phyloP scores from a whole-genome alignment of 2,329 filamentous ascomycete genomes.

The Diaporthe batatas region DNA sequence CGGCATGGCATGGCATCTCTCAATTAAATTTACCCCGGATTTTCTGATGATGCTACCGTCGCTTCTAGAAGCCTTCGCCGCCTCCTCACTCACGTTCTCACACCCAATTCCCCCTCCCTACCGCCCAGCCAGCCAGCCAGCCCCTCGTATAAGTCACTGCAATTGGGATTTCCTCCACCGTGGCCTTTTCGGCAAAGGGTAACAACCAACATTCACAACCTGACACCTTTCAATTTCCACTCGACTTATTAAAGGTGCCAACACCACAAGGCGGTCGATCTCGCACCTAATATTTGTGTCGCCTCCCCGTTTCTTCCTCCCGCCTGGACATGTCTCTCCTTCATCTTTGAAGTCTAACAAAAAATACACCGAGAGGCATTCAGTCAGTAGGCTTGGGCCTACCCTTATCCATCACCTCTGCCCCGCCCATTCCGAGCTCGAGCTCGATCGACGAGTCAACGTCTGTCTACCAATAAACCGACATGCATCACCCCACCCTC shows the following conservation, averaged over 20 bases:
- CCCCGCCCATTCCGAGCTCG: neutral
- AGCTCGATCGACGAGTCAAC: conserved; percentile 15
- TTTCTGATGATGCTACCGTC: conserved; percentile 8
- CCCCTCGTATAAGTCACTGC: conserved; percentile 27
- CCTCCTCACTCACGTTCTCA: neutral
- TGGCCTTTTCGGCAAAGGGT: conserved; percentile 57
- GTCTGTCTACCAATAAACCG: conserved; percentile 40
- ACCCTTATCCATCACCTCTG: conserved; percentile 7
- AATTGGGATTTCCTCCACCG: conserved; percentile 53
- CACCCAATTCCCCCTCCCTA: neutral
- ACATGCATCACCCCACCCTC: conserved; percentile 68
- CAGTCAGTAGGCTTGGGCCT: neutral
- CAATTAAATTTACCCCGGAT: conserved; percentile 37
- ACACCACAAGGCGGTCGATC: neutral
- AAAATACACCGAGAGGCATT: neutral
- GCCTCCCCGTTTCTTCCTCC: conserved; percentile 33
- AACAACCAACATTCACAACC: conserved; percentile 42
- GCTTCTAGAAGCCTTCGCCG: conserved; percentile 37
- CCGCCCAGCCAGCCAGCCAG: neutral
- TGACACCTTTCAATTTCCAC: conserved; percentile 44
- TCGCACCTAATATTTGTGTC: neutral
- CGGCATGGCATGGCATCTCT: neutral
- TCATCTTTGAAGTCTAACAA: conserved; percentile 24
- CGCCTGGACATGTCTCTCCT: conserved; percentile 37
- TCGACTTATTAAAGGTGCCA: conserved; percentile 28